Conservation (phyloP, 768 basidiomycete species). For the Tulasnella sp. region DNA sequence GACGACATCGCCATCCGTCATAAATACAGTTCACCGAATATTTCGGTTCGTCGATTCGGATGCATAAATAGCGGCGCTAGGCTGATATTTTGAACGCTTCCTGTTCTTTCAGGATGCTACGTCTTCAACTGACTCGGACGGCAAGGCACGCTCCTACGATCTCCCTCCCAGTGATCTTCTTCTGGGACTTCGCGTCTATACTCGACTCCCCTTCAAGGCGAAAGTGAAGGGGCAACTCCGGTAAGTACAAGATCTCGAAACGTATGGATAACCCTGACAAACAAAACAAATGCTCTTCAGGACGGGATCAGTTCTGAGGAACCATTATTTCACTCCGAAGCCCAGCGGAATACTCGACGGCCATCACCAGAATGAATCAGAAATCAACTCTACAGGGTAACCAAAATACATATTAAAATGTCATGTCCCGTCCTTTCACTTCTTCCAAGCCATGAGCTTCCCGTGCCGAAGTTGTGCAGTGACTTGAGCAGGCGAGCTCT, state of each 20-base stretch:
- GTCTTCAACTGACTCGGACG: background rate
- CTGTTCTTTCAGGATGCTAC: background rate
- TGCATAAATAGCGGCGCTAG: background rate
- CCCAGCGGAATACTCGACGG: background rate
- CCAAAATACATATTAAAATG: background rate
- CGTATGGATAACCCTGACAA: background rate
- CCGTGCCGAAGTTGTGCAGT: conserved; percentile 10
- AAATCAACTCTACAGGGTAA: background rate
- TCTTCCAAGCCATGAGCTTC: conserved; percentile 3
- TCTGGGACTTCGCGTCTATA: conserved; percentile 11
- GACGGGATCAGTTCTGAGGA: background rate
- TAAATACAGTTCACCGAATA: background rate
- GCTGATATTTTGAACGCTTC: background rate
- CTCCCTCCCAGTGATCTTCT: background rate
- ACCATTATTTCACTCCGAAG: background rate
- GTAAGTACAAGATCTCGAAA: background rate
- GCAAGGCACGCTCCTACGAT: background rate
- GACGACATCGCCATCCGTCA: background rate
- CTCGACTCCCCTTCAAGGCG: background rate
- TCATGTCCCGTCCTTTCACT: background rate
- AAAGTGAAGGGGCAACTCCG: conserved; percentile 5
- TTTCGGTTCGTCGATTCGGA: background rate
- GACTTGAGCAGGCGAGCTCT: conserved; percentile 3
- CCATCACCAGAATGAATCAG: background rate
- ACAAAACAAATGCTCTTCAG: background rate